These are phyloP conservation scores for Nigrospora sphaerica DNA, from an alignment of 2,329 filamentous ascomycete species.

Conservation along the genomic window DNA sequence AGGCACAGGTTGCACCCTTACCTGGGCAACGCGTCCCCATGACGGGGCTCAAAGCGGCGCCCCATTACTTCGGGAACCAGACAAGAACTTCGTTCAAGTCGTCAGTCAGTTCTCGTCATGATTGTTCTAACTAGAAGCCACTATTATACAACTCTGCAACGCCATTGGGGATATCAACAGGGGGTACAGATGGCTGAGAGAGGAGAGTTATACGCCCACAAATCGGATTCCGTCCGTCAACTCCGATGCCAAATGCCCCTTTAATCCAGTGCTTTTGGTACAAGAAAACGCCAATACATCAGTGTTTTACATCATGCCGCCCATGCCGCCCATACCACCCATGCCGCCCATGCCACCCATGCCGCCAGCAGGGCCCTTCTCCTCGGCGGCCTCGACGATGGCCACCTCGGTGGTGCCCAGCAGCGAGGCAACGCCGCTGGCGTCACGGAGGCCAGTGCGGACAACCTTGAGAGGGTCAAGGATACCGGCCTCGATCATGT, in stretches of 20 bases:
- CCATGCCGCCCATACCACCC: slow-evolving; percentile 41
- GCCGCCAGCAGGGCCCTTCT: slow-evolving; percentile 61
- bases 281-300: slow-evolving; percentile 17
- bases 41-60: no score
- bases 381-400: slow-evolving; percentile 91
- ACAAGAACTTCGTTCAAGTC: no score
- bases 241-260: slow-evolving; percentile 43
- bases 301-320: slow-evolving; percentile 52
- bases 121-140: neutral
- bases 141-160: neutral
- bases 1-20: neutral
- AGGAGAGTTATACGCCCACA: slow-evolving; percentile 31
- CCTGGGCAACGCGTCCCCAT: neutral
- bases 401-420: slow-evolving; percentile 97
- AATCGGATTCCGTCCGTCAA: slow-evolving; percentile 31
- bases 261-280: slow-evolving; percentile 21
- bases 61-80: no score
- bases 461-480: slow-evolving; percentile 99
- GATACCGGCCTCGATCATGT: slow-evolving; percentile 97
- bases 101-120: no score
- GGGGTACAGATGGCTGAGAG: slow-evolving; percentile 12
- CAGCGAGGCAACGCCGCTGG: slow-evolving; percentile 91
- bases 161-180: slow-evolving; percentile 3
- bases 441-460: slow-evolving; percentile 89
- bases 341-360: slow-evolving; percentile 63